phyloP scores from a whole-genome alignment of 2,329 filamentous ascomycete genomes.

The Gremmenia infestans region DNA sequence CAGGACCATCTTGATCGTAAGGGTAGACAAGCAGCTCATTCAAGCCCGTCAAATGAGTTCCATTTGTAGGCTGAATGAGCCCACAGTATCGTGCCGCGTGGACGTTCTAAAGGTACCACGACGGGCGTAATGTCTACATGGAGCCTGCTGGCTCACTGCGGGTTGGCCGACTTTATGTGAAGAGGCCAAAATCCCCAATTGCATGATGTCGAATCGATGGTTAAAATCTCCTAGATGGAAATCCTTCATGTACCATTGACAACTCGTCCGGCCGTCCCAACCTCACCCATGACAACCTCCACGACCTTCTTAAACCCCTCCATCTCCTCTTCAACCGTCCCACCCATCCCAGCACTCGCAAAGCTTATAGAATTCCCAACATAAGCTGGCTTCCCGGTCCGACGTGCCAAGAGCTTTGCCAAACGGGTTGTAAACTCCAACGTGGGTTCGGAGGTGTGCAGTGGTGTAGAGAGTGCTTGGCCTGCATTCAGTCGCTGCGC shows the following conservation, averaged over 20 bases:
- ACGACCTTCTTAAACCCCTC: constrained; percentile 75
- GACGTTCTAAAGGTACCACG: too few species aligned
- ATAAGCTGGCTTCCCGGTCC: constrained; percentile 71
- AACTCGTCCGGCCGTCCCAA: constrained; percentile 35
- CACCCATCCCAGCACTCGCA: constrained; percentile 65
- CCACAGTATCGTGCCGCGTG: too few species aligned
- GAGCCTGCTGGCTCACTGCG: too few species aligned
- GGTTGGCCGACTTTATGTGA: too few species aligned
- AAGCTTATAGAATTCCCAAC: constrained; percentile 85
- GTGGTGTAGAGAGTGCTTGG: constrained; percentile 69
- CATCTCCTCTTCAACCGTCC: constrained; percentile 90
- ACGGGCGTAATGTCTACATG: too few species aligned
- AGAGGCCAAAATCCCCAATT: too few species aligned
- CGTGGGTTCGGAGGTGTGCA: constrained; percentile 71
- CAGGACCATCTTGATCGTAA: too few species aligned
- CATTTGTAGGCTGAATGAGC: too few species aligned
- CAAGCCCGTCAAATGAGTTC: too few species aligned
- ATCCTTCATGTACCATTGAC: neutral
- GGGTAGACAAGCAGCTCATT: too few species aligned
- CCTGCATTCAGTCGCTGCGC: constrained; percentile 36
- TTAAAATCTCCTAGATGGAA: neutral
- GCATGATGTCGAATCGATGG: neutral
- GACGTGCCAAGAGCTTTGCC: constrained; percentile 76
- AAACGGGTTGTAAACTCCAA: constrained; percentile 83
- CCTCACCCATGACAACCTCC: constrained; percentile 57